These are phyloP conservation scores for Fusarium sp. DNA, from an alignment of 2,329 filamentous ascomycete genomes.

Conservation along the genomic window DNA sequence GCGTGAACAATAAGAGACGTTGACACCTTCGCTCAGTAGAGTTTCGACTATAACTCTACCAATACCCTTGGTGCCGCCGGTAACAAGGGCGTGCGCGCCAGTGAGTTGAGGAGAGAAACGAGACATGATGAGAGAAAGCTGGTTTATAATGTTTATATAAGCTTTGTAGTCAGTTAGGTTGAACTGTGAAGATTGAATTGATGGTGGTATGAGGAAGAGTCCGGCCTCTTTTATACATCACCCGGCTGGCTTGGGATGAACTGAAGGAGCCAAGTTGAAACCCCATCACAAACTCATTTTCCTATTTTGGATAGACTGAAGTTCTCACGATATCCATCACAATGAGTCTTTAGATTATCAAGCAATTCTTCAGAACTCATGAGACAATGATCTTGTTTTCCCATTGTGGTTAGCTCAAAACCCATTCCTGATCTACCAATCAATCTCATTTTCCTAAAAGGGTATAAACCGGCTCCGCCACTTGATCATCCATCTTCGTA, in stretches of 20 bases:
- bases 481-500: neutral
- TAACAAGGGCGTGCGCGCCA: neutral
- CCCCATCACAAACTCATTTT: neutral
- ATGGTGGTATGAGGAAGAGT: neutral
- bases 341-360: neutral
- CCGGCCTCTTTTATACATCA: neutral
- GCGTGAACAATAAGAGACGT: slow-evolving; percentile 44
- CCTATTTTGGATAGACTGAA: neutral
- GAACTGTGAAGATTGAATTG: neutral
- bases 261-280: accelerated
- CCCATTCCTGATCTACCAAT: neutral
- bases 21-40: slow-evolving; percentile 41
- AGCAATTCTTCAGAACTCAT: neutral
- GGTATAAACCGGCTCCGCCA: neutral
- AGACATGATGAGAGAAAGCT: neutral
- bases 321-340: neutral
- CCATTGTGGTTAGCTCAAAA: neutral
- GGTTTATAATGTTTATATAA: neutral
- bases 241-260: accelerated
- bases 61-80: slow-evolving; percentile 42
- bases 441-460: slow-evolving; percentile 26
- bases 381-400: neutral
- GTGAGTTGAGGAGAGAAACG: slow-evolving; percentile 21
- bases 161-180: neutral
- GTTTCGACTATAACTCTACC: slow-evolving; percentile 36